Percentiles rank a stretch among this genome's conserved stretches.
Evolutionary conservation across 352 stramenopile species (phyloP).

Genomic region (Globisporangium barbulae): DNA sequence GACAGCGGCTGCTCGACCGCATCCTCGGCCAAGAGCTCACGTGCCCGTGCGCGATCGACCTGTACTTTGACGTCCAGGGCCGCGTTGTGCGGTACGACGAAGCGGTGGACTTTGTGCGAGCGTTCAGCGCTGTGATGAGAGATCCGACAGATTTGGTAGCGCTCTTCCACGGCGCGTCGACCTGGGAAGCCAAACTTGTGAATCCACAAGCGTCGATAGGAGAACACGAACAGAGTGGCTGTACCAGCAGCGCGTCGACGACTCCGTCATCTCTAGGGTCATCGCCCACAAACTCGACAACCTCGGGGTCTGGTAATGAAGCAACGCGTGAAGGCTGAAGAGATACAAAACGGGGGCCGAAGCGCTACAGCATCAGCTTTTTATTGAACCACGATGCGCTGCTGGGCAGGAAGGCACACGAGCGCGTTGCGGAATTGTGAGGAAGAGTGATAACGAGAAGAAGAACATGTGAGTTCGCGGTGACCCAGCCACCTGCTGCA

Average conservation of each 20-base stretch:
- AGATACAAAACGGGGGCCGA: neutral
- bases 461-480: neutral
- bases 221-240: neutral
- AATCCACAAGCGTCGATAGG: neutral
- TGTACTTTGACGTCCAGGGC: slow-evolving; percentile 22
- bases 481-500: no score
- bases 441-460: neutral
- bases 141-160: neutral
- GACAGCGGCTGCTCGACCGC: slow-evolving; percentile 11
- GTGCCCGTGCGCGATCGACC: slow-evolving; percentile 19
- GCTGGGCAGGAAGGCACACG: neutral
- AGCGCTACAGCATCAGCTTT: slow-evolving; percentile 2
- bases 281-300: no score
- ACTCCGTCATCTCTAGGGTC: no score
- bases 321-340: neutral
- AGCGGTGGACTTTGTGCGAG: slow-evolving; percentile 18
- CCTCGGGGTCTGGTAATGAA: neutral
- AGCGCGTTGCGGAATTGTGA: neutral
- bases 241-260: neutral
- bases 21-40: slow-evolving; percentile 20
- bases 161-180: slow-evolving; percentile 2
- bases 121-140: neutral
- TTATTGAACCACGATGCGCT: slow-evolving; percentile 4
- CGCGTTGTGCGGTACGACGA: slow-evolving; percentile 22
- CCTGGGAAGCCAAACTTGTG: slow-evolving; percentile 6